Base-by-base conservation (phyloP, 768 basidiomycete genomes). In the Rhodotorula diobovata region DNA sequence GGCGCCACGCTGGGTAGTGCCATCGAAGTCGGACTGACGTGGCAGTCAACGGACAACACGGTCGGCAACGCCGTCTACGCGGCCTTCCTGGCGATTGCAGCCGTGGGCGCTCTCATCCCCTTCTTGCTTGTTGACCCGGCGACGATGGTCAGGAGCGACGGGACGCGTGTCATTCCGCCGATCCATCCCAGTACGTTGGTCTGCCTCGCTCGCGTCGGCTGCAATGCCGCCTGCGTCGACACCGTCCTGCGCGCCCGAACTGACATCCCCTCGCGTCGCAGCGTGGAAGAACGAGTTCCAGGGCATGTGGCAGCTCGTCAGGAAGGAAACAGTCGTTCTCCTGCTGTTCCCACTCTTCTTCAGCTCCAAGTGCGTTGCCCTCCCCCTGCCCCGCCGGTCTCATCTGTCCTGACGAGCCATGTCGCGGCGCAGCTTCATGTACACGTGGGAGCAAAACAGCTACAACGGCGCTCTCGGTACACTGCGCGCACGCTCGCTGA, bases 261-360 rank as follows among this genome's bases (percentile, higher is more conserved):
- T 45, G 55, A 61, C 37, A 80, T 85, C 11, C 84, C 15, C 84
- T 25, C 11, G 7, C 15, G 18, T 16, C 23, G 28, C 89, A 28
- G 88, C 88, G 5, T 91, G 90, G 90, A 89, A 85, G 77, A 83
- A 84, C 30, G 90, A 92, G 79, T 81, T 92, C 63, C 83, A 84
- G 70, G 87, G 87, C 20, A 84, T 92, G 32, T 90, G 84, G 81
- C 74, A 88, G 57, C 85, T 88, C 5, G 82, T 93, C 55, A 84
- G 81, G 66, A 87, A 85, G 21, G 90, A 92, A 76, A 89, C 89
- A 0, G 82, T 84, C 81, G 86, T 93, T 75, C 70, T 91, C 25
- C 81, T 90, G 9, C 84, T 75, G 8, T 89, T 92, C 82, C 91
- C 90, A 14, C 35, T 63, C 10, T 53, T 91, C 87, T 91, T 91